Percentiles rank a stretch among this genome's conserved stretches.
Evolutionary conservation across 1,139 yeast species (phyloP).

Genomic region (Lodderomyces orthopsilosis): DNA sequence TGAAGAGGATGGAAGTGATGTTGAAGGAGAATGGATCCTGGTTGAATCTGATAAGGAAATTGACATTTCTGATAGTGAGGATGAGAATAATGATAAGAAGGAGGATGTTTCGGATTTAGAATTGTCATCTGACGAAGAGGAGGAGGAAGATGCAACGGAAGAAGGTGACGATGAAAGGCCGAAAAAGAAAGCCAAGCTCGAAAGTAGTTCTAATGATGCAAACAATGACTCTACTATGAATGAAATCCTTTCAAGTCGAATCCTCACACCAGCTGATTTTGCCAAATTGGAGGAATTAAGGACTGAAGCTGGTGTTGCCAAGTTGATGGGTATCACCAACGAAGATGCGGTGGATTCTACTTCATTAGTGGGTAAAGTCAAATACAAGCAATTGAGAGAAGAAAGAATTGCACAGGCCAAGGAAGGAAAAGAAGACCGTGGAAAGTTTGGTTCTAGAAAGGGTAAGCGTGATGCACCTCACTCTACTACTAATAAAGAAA

Average conservation of each 20-base stretch:
- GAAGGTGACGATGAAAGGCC: slow-evolving; percentile 32
- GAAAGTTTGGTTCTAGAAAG: slow-evolving; percentile 81
- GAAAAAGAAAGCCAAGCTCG: slow-evolving; percentile 23
- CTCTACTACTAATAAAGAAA: slow-evolving; percentile 92
- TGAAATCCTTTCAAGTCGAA: slow-evolving; percentile 67
- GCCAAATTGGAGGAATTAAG: slow-evolving; percentile 88
- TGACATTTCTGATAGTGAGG: slow-evolving; percentile 51
- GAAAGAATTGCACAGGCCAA: slow-evolving; percentile 83
- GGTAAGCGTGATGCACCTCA: slow-evolving; percentile 78
- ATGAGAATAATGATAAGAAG: slow-evolving; percentile 30
- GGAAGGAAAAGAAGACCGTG: slow-evolving; percentile 94
- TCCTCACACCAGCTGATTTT: slow-evolving; percentile 95
- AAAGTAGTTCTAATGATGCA: slow-evolving; percentile 14
- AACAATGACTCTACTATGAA: slow-evolving; percentile 45
- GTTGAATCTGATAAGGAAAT: slow-evolving; percentile 60
- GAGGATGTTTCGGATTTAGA: slow-evolving; percentile 46
- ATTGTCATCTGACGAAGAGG: slow-evolving; percentile 24
- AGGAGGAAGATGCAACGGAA: slow-evolving; percentile 37
- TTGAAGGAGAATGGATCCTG: slow-evolving; percentile 62
- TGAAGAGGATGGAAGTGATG: slow-evolving; percentile 44
- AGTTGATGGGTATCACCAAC: slow-evolving; percentile 61
- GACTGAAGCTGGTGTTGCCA: slow-evolving; percentile 79
- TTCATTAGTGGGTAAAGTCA: slow-evolving; percentile 75
- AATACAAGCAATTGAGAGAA: slow-evolving; percentile 83
- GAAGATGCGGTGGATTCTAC: slow-evolving; percentile 86